A percentile compares a stretch with the other conserved stretches of the same genome.
Evolutionary conservation across 768 basidiomycete genomes (phyloP).

Genomic region (Hysterangium stoloniferum): DNA sequence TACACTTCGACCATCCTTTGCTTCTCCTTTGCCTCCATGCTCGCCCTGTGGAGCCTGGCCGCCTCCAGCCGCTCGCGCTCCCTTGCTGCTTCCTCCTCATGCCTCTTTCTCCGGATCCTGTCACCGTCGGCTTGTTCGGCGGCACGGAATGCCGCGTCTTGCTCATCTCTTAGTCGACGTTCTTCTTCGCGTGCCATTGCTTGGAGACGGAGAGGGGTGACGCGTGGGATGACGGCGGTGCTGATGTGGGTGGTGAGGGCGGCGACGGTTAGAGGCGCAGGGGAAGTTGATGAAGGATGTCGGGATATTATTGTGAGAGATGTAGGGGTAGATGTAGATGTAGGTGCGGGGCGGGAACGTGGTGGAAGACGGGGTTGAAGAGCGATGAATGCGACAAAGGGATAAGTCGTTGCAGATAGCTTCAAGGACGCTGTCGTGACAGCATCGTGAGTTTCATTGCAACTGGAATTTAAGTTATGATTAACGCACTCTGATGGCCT

Average conservation of each 20-base stretch:
- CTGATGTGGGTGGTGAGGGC: conserved; percentile 61
- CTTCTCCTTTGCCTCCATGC: conserved; percentile 26
- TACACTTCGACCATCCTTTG: conserved; percentile 5
- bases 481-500: conserved; percentile 60
- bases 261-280: conserved; percentile 54
- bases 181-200: conserved; percentile 28
- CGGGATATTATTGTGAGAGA: conserved; percentile 77
- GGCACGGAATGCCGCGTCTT: conserved; percentile 34
- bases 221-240: conserved; percentile 71
- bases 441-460: not conserved
- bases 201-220: conserved; percentile 49
- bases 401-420: conserved; percentile 83
- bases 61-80: conserved; percentile 65
- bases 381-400: conserved; percentile 86
- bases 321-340: conserved; percentile 28
- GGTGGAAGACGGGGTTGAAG: conserved; percentile 53
- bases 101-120: conserved; percentile 65
- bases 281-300: conserved; percentile 59
- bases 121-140: conserved; percentile 40
- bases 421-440: conserved; percentile 48
- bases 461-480: not conserved
- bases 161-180: conserved; percentile 31
- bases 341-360: conserved; percentile 32
- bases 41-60: conserved; percentile 39
- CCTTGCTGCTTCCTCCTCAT: conserved; percentile 56